Conservation (phyloP, 108 stramenopile genomes). For the Conticribra weissflogii region DNA sequence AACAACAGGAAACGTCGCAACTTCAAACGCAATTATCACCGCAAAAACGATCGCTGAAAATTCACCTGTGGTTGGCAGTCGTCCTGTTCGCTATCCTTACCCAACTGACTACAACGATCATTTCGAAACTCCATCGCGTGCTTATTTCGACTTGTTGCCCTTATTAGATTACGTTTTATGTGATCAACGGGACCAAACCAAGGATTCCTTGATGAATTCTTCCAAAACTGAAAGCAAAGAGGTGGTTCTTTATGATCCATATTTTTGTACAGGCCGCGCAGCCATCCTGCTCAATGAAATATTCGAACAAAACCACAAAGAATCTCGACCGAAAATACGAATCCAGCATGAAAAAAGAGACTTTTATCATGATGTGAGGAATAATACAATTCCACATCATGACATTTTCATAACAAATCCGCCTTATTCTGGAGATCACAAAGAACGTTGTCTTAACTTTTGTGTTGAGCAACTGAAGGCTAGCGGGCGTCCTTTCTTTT, state of each 20-base stretch:
- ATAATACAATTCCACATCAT: slow-evolving; percentile 60
- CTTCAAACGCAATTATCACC: no score
- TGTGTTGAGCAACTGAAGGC: slow-evolving; percentile 41
- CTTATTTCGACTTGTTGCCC: slow-evolving; percentile 22
- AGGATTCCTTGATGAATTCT: no score
- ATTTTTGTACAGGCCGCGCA: slow-evolving; percentile 77
- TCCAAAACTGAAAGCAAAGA: background rate
- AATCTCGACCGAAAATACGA: slow-evolving; percentile 49
- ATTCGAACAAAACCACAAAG: slow-evolving; percentile 18
- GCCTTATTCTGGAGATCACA: slow-evolving; percentile 88
- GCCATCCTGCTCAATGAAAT: slow-evolving; percentile 20
- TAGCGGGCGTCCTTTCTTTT: slow-evolving; percentile 65
- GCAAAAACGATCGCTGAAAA: no score
- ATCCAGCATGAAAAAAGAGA: slow-evolving; percentile 81
- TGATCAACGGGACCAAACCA: background rate
- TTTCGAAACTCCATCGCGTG: slow-evolving; percentile 74
- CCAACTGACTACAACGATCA: slow-evolving; percentile 87
- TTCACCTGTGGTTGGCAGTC: no score
- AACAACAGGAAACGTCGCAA: no score
- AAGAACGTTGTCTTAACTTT: slow-evolving; percentile 78
- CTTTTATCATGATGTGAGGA: slow-evolving; percentile 79
- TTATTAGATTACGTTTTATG: slow-evolving; percentile 15
- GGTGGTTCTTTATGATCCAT: slow-evolving; percentile 75
- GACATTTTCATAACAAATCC: slow-evolving; percentile 91
- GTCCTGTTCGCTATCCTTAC: slow-evolving; percentile 52